Evolutionary conservation across 305 asterid species (phyloP), one percentile per base, ranked within the genome.

Genomic region (Rubia tinctorum): DNA sequence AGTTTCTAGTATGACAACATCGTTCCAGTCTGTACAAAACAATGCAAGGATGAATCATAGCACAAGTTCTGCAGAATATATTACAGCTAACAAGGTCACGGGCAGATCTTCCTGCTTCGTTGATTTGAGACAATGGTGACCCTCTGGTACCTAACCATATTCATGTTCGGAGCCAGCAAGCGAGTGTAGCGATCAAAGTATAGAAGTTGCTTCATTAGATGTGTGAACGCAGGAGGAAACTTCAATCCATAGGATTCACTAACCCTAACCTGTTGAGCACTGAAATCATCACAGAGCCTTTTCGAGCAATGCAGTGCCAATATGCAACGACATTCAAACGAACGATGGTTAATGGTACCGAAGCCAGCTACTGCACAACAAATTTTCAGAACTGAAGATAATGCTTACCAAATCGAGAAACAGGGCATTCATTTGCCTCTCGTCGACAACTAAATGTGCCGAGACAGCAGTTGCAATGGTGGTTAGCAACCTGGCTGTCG

Each of bases 211-310:
- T 95, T 95, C 96, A 95, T 87, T 51, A 95, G 87, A 78, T 92
- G 99, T 1, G 98, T 98, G 72, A 95, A 95, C 84, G 92, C 99
- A 72, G 97, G 87, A 15, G 99, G 99, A 80, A 95, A 95, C 77
- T 83, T 90, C 83, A 95, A 82, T 73, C 98, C 99, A 39, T 95
- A 95, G 12, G 97, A 95, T 85, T 92, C 98, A 82, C 99, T 84
- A 49, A 95, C 97, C 76, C 97, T 87, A 56, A 95, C 94, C 99
- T 95, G 74, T 67, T 77, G 43, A 47, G 76, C 68, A 34, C 63
- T 43, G 44, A 14, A 34, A 30, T 53, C 40, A 45, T 49, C 39
- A 61, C n/a, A 61, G 11, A 0, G 25, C 27, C 23, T 17, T 51
- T 51, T 13, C 1, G 8, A 6, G 3, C 49, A 44, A 8, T 44